Evolutionary conservation across 345 rosid genomes (phyloP), one percentile per base, ranked within the genome.

Genomic region (Trapa bicornis): DNA sequence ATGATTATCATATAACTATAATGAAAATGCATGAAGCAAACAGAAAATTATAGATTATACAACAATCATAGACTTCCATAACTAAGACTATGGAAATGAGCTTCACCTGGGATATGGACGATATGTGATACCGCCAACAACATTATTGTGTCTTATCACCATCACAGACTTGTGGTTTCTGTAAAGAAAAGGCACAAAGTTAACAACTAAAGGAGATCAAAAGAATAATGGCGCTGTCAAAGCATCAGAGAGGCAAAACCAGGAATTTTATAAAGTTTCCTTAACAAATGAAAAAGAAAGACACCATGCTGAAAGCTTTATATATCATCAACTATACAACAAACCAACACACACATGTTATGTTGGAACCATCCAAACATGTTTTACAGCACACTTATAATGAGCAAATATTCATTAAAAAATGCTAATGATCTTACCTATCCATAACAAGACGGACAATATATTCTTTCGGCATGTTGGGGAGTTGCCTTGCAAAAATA

Each of bases 361-460:
- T 22, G 29, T 22, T 22, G 29, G 29, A 22, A 22, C 29, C 29
- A 22, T 22, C 29, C 29, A 22, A 22, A 22, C 29, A 0, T 22
- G 29, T 22, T 0, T 22, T 22, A 22, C 29, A 22, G 29, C 29
- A 22, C 63, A 32, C 15, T 54, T 38, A 33, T 35, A 32, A 35
- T 58, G 38, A 11, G 37, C 37, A 58, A 11, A 11, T 11, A 58
- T 58, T 32, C 9, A 35, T 58, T 35, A 58, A 29, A 37, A 15
- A 58, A 58, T 32, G 16, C 13, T 16, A 33, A 58, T 35, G 6
- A 58, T 10, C 35, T 63, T 78, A 95, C 99, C 99, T 92, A 80
- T 95, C 99, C 99, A 95, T 95, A 65, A 95, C 83, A 78, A 95
- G 99, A 17, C 98, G 98, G 69, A 95, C 99, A 70, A 95, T 91